A percentile compares a stretch with the other conserved stretches of the same genome.
phyloP scores from a whole-genome alignment of 441 rosid genomes.

The Adansonia gregorii region DNA sequence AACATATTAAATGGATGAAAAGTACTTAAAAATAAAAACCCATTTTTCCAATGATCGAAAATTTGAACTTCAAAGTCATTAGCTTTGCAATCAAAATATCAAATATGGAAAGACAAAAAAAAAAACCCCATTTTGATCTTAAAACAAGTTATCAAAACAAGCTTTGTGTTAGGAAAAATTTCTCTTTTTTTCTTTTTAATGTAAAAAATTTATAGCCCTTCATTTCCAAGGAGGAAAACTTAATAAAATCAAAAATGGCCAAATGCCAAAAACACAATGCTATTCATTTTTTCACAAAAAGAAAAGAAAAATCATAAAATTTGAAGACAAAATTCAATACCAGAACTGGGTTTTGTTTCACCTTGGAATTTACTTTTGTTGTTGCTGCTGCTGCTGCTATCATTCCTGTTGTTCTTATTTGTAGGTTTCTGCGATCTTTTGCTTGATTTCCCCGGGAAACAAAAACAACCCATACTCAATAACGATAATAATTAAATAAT shows the following conservation, averaged over 20 bases:
- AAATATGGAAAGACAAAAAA: not conserved
- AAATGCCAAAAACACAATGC: slow-evolving; percentile 25
- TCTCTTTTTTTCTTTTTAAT: no score
- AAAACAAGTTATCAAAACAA: not conserved
- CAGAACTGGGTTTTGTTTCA: slow-evolving; percentile 45
- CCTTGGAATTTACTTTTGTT: slow-evolving; percentile 35
- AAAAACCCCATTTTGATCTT: not conserved
- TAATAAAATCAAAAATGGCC: slow-evolving; percentile 15
- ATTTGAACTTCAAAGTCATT: not conserved
- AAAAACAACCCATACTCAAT: slow-evolving; percentile 63
- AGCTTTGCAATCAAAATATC: not conserved
- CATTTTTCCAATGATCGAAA: not conserved
- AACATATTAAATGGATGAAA: not conserved
- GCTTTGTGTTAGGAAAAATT: not conserved
- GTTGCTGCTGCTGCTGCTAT: slow-evolving; percentile 15
- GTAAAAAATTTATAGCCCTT: no score
- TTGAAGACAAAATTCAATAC: slow-evolving; percentile 33
- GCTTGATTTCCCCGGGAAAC: slow-evolving; percentile 46
- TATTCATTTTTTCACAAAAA: not conserved
- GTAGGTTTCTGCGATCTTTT: slow-evolving; percentile 41
- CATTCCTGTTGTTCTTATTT: slow-evolving; percentile 12
- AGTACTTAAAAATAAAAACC: not conserved
- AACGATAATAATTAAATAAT: not conserved
- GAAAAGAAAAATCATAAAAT: not conserved
- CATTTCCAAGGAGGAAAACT: not conserved